A percentile compares a stretch with the other conserved stretches of the same genome.
Conservation (phyloP, 2,329 filamentous ascomycete genomes). For the Achaetomium macrosporum region DNA sequence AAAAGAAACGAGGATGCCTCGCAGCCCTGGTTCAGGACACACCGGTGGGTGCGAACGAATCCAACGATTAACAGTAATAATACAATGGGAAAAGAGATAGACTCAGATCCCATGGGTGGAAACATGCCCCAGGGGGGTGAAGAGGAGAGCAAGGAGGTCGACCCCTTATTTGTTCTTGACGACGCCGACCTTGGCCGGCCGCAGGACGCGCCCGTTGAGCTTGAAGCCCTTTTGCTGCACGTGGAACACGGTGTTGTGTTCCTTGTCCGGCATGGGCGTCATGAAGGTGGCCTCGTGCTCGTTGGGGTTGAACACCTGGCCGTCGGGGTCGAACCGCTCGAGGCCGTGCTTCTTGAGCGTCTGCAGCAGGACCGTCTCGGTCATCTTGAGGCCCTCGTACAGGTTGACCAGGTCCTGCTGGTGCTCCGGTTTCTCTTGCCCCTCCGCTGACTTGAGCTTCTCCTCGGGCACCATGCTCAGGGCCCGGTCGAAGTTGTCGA, state of each 20-base stretch:
- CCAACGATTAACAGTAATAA: slow-evolving; percentile 9
- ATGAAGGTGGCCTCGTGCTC: slow-evolving; percentile 96
- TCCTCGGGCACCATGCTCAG: slow-evolving; percentile 71
- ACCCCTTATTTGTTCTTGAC: slow-evolving; percentile 26
- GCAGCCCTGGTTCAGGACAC: slow-evolving; percentile 4
- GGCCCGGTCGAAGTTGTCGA: slow-evolving; percentile 96
- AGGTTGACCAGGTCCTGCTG: slow-evolving; percentile 71
- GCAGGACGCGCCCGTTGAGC: slow-evolving; percentile 82
- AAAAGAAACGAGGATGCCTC: slow-evolving; percentile 12
- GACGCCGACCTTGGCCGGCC: slow-evolving; percentile 92
- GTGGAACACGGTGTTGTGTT: slow-evolving; percentile 84
- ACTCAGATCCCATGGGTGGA: background rate
- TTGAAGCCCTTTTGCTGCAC: slow-evolving; percentile 95
- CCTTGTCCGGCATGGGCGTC: slow-evolving; percentile 78
- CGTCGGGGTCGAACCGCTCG: slow-evolving; percentile 76
- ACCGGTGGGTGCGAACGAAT: slow-evolving; percentile 4
- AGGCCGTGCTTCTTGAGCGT: slow-evolving; percentile 93
- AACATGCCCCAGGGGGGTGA: background rate
- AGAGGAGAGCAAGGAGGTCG: background rate
- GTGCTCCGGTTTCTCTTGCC: slow-evolving; percentile 42
- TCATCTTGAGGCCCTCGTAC: slow-evolving; percentile 92
- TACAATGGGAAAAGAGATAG: slow-evolving; percentile 8
- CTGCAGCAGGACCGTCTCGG: slow-evolving; percentile 76
- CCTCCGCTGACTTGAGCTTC: slow-evolving; percentile 50
- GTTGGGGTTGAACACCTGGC: slow-evolving; percentile 92